A percentile compares a stretch with the other conserved stretches of the same genome.
phyloP scores from a whole-genome alignment of 192 early-diverging fungal genomes.

The Dissophora globulifera region DNA sequence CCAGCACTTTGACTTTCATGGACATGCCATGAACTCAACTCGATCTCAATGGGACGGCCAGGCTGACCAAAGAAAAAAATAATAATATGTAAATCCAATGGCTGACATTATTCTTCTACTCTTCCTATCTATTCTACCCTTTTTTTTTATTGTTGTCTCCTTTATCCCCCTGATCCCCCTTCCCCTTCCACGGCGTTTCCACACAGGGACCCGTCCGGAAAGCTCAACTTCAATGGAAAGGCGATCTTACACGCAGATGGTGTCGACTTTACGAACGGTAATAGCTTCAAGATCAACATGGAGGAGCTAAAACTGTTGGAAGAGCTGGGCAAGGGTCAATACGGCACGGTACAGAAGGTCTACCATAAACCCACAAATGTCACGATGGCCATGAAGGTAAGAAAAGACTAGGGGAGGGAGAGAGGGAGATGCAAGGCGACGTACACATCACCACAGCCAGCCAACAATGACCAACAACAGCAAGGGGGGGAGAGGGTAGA shows the following conservation, averaged over 20 bases:
- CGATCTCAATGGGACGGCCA: too few species aligned
- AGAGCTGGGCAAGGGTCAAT: slow-evolving; percentile 92
- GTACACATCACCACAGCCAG: too few species aligned
- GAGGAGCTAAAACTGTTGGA: slow-evolving; percentile 79
- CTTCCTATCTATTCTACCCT: too few species aligned
- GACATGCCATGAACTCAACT: neutral
- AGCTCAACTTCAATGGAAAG: slow-evolving; percentile 92
- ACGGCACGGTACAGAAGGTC: slow-evolving; percentile 92
- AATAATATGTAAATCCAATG: too few species aligned
- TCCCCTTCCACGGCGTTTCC: too few species aligned
- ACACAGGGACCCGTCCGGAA: slow-evolving; percentile 80
- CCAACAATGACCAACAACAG: too few species aligned
- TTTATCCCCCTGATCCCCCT: neutral
- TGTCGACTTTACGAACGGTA: slow-evolving; percentile 91
- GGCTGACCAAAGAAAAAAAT: too few species aligned
- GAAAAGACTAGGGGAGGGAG: too few species aligned
- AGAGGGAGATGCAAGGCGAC: neutral
- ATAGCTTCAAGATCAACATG: slow-evolving; percentile 90
- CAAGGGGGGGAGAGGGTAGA: neutral
- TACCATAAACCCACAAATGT: slow-evolving; percentile 88
- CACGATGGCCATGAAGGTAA: slow-evolving; percentile 86
- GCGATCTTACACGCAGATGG: slow-evolving; percentile 90
- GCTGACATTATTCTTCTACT: slow-evolving; percentile 12
- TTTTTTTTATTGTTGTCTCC: slow-evolving; percentile 5
- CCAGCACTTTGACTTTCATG: neutral